Base-by-base conservation (phyloP, 192 early-diverging fungal species). In the Backusella mclennaniae region DNA sequence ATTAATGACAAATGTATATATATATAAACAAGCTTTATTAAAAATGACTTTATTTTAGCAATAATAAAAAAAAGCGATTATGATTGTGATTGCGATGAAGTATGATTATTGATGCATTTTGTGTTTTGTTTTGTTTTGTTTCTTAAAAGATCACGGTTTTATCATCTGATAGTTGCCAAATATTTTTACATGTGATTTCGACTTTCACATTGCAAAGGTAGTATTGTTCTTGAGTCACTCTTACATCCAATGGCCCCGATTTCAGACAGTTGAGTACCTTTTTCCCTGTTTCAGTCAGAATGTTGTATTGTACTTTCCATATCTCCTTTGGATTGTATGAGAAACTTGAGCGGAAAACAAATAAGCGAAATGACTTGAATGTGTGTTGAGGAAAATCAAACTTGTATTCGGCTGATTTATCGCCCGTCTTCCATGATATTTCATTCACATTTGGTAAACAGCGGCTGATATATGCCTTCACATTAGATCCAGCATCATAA, bases 151-250 rank as follows among this genome's bases (percentile, higher is more conserved):
- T 63, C 56, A 63, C 56, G 26, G 26, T 63, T 63, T 26, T 63
- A 12, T 63, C 56, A 63, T 63, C 56, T 63, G 56, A 63, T 63
- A 63, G 12, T 63, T 63, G 56, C 56, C 56, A 63, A 63, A 63
- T 63, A 63, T 63, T 63, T 63, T 63, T 63, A 63, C 56, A 63
- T 63, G 26, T 63, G 56, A 63, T 63, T 23, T 63, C 56, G 12
- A 63, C 56, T 63, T 63, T 23, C 12, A 63, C 56, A 29, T 29
- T 26, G 6, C 11, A 63, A 29, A 14, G 56, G 26, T 29, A 29
- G 26, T 26, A 14, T 8, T 63, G 23, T 0, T 63, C 23, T 26
- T 63, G 56, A 23, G 56, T 63, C 56, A 63, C 56, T 26, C n/a
- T 63, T 12, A 63, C 56, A 63, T 63, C 56, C 56, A 63, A 29